Evolutionary conservation across 2,329 filamentous ascomycete genomes (phyloP), one percentile per base, ranked within the genome.

Genomic region (Colletotrichum tanaceti): DNA sequence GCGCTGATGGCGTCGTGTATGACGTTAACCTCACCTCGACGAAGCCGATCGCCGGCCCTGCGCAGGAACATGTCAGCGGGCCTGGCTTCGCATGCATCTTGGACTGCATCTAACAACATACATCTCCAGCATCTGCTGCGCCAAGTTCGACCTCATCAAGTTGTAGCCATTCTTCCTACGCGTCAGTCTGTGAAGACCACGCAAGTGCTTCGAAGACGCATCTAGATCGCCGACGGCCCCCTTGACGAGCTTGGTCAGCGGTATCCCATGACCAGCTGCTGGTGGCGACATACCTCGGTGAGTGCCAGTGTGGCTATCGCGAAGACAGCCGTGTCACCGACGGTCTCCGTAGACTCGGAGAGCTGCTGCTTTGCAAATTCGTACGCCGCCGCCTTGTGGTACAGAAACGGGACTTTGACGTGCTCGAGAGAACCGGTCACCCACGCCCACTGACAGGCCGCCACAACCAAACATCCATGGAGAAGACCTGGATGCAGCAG

Each of bases 321-420:
- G 62, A 82, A 74, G 72, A 83, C 80, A 1, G 80, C 80, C 43
- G 80, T 79, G 59, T 82, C 81, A 63, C 78, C 79, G 47, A 79
- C 75, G 39, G 76, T 79, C 9, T 75, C 75, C 53, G 78, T 77
- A n/a, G 77, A 75, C 43, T 77, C 75, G 54, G 77, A 77, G 49
- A 83, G 73, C 67, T 83, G 81, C 70, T 81, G 77, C 68, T 81
- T 80, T 57, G 82, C 81, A 66, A 82, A 83, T 61, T 81, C 79
- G 73, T 83, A 83, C 13, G 82, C 82, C 55, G 82, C 80, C 32
- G 82, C 76, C 71, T 84, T 84, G 73, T 83, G 81, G 65, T 83
- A 82, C 59, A 83, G 76, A 71, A 83, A 83, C 13, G 81, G 80
- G 24, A 83, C 76, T 71, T 80, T 79, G 71, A 82, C 81, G 59